A percentile compares a stretch with the other conserved stretches of the same genome.
Conservation (phyloP, 1,284 basidiomycete species). For the Kwoniella shivajii region DNA sequence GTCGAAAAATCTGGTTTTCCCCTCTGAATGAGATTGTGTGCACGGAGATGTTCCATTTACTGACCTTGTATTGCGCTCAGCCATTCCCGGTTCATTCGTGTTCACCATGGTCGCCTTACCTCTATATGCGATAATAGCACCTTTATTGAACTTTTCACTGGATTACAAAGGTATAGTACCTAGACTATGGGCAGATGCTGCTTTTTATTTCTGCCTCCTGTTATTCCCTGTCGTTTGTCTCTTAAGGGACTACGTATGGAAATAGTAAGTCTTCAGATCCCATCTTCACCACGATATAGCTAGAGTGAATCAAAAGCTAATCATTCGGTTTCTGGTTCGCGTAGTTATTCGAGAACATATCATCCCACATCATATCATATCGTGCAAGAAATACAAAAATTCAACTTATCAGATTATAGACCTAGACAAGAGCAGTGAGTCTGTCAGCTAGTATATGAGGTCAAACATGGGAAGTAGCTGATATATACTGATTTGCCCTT, state of each 20-base stretch:
- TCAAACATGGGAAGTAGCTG: no score
- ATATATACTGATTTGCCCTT: background rate
- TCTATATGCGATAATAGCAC: conserved; percentile 84
- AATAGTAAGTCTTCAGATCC: conserved; percentile 76
- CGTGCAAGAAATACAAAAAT: conserved; percentile 94
- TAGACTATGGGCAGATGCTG: conserved; percentile 78
- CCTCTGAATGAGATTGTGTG: background rate
- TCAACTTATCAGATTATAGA: conserved; percentile 95
- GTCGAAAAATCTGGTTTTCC: conserved; percentile 17
- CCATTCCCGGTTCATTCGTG: conserved; percentile 93
- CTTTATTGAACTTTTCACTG: conserved; percentile 80
- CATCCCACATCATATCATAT: conserved; percentile 90
- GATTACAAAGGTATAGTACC: conserved; percentile 87
- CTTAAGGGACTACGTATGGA: conserved; percentile 90
- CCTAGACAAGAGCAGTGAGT: conserved; percentile 94
- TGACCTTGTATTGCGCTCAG: conserved; percentile 56
- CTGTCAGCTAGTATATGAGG: background rate
- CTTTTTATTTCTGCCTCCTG: conserved; percentile 88
- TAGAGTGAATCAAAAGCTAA: background rate
- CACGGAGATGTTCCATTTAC: background rate
- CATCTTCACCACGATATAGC: no score
- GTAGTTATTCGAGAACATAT: conserved; percentile 87
- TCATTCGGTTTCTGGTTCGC: background rate
- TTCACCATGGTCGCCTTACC: conserved; percentile 95
- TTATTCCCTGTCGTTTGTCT: conserved; percentile 88